Conservation (phyloP, 2,329 filamentous ascomycete genomes). For the Pestalotiopsis sp. region DNA sequence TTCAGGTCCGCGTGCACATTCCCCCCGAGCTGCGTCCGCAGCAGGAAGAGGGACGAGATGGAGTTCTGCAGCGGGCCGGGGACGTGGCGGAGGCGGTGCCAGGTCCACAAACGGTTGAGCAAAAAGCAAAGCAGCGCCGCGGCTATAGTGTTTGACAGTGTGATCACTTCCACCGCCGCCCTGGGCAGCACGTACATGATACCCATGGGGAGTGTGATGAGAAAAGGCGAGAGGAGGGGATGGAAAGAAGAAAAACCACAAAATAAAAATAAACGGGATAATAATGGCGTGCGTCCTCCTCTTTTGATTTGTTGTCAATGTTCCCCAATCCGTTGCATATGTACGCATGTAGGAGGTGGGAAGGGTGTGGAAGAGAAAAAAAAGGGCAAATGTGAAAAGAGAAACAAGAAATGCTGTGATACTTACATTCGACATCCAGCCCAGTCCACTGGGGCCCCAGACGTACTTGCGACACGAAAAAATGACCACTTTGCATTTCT, state of each 20-base stretch:
- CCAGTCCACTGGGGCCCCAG: background rate
- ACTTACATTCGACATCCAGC: background rate
- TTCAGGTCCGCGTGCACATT: conserved; percentile 12
- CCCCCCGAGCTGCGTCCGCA: conserved; percentile 13
- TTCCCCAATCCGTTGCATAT: background rate
- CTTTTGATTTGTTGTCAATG: background rate
- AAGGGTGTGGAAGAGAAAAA: background rate
- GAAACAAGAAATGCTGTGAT: background rate
- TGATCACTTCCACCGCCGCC: background rate
- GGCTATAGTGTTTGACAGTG: conserved; percentile 1
- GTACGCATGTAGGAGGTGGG: background rate
- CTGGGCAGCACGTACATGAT: background rate
- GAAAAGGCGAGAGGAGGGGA: background rate
- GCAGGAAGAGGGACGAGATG: conserved; percentile 13
- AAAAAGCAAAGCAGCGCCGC: conserved; percentile 9
- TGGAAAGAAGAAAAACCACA: too few relatives aligned
- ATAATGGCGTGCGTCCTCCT: background rate
- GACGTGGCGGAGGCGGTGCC: conserved; percentile 15
- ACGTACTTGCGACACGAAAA: background rate
- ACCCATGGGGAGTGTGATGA: background rate
- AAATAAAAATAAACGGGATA: background rate
- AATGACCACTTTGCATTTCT: background rate
- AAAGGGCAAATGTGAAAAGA: background rate
- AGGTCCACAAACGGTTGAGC: conserved; percentile 9
- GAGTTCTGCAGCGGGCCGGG: conserved; percentile 15